These are phyloP conservation scores for Nelumbo lutea DNA, from an alignment of 164 flowering plant species.

Conservation along the genomic window DNA sequence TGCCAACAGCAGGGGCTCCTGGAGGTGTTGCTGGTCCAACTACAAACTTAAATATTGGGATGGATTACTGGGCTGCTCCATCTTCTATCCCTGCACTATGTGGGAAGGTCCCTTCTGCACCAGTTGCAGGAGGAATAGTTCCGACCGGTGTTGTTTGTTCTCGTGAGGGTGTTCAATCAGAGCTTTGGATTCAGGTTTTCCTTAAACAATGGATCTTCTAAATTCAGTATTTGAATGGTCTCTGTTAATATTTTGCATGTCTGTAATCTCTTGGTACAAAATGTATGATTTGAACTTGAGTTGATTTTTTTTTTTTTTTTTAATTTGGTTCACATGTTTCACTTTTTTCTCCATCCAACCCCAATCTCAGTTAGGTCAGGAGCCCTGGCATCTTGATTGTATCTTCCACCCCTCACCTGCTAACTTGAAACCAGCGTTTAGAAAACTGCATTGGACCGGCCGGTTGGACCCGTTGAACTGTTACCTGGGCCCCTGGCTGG, in stretches of 20 bases:
- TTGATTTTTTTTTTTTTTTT: too few relatives aligned
- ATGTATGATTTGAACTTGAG: too few relatives aligned
- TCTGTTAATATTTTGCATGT: neutral
- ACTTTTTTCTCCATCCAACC: too few relatives aligned
- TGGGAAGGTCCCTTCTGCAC: conserved; percentile 61
- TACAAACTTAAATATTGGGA: conserved; percentile 90
- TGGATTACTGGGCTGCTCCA: conserved; percentile 93
- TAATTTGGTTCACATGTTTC: too few relatives aligned
- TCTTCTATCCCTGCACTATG: conserved; percentile 52
- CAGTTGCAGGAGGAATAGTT: conserved; percentile 54
- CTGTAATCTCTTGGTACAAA: too few relatives aligned
- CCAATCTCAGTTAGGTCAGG: too few relatives aligned
- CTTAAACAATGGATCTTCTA: neutral
- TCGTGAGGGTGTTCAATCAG: conserved; percentile 65
- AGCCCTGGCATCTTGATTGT: too few relatives aligned
- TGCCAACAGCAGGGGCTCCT: conserved; percentile 38
- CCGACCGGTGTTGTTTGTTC: conserved; percentile 46
- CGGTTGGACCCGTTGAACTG: too few relatives aligned
- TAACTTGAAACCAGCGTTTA: too few relatives aligned
- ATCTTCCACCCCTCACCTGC: too few relatives aligned
- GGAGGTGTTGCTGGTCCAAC: conserved; percentile 76
- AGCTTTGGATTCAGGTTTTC: conserved; percentile 72
- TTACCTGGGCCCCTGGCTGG: too few relatives aligned
- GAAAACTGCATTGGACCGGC: too few relatives aligned
- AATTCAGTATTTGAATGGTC: neutral